A percentile compares a stretch with the other conserved stretches of the same genome.
phyloP scores from a whole-genome alignment of 2,329 filamentous ascomycete species.

The Scortechinia acanthostroma region DNA sequence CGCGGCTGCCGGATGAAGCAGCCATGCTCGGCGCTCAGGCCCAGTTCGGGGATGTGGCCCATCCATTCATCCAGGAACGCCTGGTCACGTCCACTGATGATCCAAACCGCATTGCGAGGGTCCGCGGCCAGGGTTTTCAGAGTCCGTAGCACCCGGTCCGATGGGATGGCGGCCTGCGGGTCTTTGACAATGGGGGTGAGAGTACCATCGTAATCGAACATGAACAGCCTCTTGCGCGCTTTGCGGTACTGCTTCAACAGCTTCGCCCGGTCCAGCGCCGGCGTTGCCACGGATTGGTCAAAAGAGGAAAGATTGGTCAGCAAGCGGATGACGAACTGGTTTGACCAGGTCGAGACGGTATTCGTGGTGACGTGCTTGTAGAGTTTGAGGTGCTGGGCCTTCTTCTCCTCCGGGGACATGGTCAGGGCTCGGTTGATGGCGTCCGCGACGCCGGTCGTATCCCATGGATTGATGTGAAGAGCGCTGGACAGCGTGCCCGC shows the following conservation, averaged over 20 bases:
- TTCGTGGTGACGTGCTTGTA: slow-evolving; percentile 80
- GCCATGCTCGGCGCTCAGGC: slow-evolving; percentile 94
- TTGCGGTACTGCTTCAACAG: slow-evolving; percentile 69
- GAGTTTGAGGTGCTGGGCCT: slow-evolving; percentile 64
- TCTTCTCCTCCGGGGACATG: slow-evolving; percentile 62
- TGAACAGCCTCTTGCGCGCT: slow-evolving; percentile 77
- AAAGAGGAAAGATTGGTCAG: slow-evolving; percentile 74
- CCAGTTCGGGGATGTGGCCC: slow-evolving; percentile 80
- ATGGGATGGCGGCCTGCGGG: slow-evolving; percentile 80
- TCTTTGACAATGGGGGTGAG: slow-evolving; percentile 92
- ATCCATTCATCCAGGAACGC: slow-evolving; percentile 84
- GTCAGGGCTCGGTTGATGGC: slow-evolving; percentile 76
- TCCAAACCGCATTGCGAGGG: slow-evolving; percentile 85
- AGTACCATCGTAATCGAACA: slow-evolving; percentile 98
- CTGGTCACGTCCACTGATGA: slow-evolving; percentile 91
- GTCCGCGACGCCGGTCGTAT: slow-evolving; percentile 74
- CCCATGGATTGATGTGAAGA: slow-evolving; percentile 96
- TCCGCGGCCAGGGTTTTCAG: slow-evolving; percentile 75
- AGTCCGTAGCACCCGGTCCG: slow-evolving; percentile 72
- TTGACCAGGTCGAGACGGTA: slow-evolving; percentile 81
- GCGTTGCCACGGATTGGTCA: slow-evolving; percentile 70
- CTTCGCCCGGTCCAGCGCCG: slow-evolving; percentile 69
- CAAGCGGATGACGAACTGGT: slow-evolving; percentile 70
- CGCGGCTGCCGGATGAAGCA: slow-evolving; percentile 85
- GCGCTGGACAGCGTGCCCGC: slow-evolving; percentile 78